Conservation (phyloP, 148 eudicot species). For the Persicaria maculosa region DNA sequence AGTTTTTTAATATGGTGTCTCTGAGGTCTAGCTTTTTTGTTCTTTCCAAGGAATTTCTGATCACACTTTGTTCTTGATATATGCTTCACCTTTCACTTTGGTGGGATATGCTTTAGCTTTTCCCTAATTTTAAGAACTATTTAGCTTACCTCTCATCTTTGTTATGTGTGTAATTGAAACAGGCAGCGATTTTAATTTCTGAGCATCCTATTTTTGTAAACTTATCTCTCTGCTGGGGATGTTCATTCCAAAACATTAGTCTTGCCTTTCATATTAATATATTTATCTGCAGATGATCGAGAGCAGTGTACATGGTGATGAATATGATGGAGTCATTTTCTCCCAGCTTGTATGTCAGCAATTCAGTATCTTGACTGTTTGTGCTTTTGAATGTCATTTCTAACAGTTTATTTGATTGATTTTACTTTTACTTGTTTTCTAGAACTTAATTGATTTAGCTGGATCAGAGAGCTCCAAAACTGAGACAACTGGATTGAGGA, state of each 20-base stretch:
- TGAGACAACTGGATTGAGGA: constrained; percentile 91
- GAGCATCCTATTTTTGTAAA: background rate
- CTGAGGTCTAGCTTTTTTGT: background rate
- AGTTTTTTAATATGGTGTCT: background rate
- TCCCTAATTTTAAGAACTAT: background rate
- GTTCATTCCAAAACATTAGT: background rate
- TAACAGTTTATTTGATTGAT: constrained; percentile 7
- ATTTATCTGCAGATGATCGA: constrained; percentile 66
- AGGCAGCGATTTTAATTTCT: background rate
- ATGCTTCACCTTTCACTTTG: background rate
- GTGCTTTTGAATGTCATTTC: constrained; percentile 1
- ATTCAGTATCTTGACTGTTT: background rate
- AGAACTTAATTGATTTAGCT: constrained; percentile 96
- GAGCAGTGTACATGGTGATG: constrained; percentile 95
- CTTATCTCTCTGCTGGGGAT: background rate
- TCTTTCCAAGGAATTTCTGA: background rate
- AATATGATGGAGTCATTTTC: constrained; percentile 92
- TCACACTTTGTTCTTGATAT: background rate
- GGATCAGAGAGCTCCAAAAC: constrained; percentile 99
- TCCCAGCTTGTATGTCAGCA: constrained; percentile 73
- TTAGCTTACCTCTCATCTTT: background rate
- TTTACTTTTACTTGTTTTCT: constrained; percentile 9
- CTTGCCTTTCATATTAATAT: background rate
- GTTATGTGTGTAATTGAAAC: background rate
- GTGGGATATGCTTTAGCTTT: background rate